Evolutionary conservation across 1,139 yeast species (phyloP).

Genomic region (Kluyveromyces sp.): DNA sequence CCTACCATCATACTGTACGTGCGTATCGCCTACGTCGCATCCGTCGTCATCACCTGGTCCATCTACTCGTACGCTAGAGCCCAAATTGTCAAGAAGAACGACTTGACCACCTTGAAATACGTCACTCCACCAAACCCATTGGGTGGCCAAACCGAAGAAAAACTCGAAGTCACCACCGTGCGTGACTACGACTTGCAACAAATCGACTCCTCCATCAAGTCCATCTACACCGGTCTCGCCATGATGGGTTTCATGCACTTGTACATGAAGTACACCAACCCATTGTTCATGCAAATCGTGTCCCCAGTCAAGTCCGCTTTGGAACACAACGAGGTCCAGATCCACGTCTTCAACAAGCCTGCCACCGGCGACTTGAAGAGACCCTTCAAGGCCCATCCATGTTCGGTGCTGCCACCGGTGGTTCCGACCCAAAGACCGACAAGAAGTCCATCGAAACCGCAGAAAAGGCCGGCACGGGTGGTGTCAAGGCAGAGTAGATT

Average conservation of each 20-base stretch:
- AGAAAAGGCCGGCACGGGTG: constrained; percentile 82
- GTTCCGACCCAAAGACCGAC: constrained; percentile 62
- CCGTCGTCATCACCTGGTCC: constrained; percentile 58
- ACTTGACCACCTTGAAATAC: constrained; percentile 85
- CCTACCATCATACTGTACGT: constrained; percentile 69
- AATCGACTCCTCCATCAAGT: constrained; percentile 67
- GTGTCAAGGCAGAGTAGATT: constrained; percentile 75
- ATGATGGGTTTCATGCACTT: constrained; percentile 99
- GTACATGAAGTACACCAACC: constrained; percentile 97
- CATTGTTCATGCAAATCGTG: constrained; percentile 89
- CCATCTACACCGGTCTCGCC: constrained; percentile 82
- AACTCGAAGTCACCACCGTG: constrained; percentile 79
- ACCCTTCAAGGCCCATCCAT: constrained; percentile 89
- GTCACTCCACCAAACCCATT: constrained; percentile 80
- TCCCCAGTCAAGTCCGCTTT: constrained; percentile 85
- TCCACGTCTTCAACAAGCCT: constrained; percentile 76
- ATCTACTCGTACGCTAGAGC: constrained; percentile 59
- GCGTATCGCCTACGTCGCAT: constrained; percentile 61
- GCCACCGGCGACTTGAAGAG: constrained; percentile 92
- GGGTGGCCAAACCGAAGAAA: constrained; percentile 56
- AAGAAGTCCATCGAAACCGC: constrained; percentile 80
- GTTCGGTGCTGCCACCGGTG: constrained; percentile 63
- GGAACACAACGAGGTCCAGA: constrained; percentile 86
- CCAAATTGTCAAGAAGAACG: constrained; percentile 67
- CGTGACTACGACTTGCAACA: constrained; percentile 91